These are phyloP conservation scores for Talaromyces proteolyticus DNA, from an alignment of 495 filamentous ascomycete genomes.

Conservation along the genomic window DNA sequence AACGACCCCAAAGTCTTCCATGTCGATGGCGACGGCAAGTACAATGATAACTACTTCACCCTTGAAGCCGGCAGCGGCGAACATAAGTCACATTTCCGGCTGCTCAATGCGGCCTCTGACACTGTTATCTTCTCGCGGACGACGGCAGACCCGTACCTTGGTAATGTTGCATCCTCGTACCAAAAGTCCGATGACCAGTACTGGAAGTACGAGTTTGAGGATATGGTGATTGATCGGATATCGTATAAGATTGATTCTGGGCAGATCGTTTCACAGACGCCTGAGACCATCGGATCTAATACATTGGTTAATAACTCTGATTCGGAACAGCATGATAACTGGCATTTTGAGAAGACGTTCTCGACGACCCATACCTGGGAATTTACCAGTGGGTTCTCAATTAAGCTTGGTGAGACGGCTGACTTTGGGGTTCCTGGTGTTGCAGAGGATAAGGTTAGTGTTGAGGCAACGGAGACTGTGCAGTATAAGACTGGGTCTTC, in stretches of 20 bases:
- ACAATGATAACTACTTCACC: not conserved
- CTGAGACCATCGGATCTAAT: not conserved
- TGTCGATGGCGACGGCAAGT: not conserved
- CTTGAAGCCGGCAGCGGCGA: not conserved
- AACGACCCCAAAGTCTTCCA: not conserved
- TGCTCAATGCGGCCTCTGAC: not conserved
- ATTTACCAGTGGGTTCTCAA: not conserved
- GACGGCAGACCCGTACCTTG: not conserved
- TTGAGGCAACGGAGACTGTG: not conserved
- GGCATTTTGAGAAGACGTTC: not conserved
- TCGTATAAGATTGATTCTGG: not conserved
- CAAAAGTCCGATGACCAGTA: not conserved
- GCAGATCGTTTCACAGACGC: not conserved
- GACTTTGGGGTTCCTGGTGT: not conserved
- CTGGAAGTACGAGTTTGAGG: not conserved
- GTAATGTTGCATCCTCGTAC: not conserved
- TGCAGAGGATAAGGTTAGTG: not conserved
- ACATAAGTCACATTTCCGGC: not conserved
- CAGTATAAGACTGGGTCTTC: not conserved
- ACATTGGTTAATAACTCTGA: not conserved
- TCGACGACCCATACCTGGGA: not conserved
- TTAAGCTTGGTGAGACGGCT: not conserved
- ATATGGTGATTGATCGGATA: not conserved
- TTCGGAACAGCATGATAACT: not conserved
- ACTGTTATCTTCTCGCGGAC: not conserved